Conservation (phyloP, 257 asterid species). For the Jacaranda mimosifolia region DNA sequence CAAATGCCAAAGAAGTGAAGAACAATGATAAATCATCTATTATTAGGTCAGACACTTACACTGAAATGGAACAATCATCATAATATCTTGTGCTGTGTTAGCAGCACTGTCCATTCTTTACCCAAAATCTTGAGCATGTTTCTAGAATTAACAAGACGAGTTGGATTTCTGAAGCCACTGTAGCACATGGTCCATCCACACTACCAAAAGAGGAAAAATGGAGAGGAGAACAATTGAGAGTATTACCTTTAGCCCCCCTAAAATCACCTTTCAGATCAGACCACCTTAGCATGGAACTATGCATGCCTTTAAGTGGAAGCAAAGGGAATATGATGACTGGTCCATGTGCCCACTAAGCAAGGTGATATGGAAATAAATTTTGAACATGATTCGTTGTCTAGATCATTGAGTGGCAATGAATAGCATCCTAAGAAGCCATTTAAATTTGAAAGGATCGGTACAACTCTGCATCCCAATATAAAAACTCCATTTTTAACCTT, state of each 20-base stretch:
- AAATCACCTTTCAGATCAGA: background rate
- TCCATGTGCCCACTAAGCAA: constrained; percentile 37
- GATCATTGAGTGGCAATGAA: too few relatives aligned
- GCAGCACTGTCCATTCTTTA: background rate
- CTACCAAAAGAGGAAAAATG: background rate
- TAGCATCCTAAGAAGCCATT: too few relatives aligned
- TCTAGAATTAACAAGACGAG: too few relatives aligned
- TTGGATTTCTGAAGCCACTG: too few relatives aligned
- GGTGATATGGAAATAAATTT: too few relatives aligned
- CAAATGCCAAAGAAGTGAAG: too few relatives aligned
- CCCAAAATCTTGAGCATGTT: background rate
- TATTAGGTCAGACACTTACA: background rate
- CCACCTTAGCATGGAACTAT: background rate
- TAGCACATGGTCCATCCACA: constrained; percentile 45
- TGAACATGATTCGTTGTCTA: too few relatives aligned
- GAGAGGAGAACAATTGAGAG: constrained; percentile 5
- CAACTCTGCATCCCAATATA: too few relatives aligned
- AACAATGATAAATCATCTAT: background rate
- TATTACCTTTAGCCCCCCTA: constrained; percentile 12
- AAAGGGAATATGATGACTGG: constrained; percentile 41
- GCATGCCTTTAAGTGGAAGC: constrained; percentile 47
- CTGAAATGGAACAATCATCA: constrained; percentile 7
- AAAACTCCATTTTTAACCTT: too few relatives aligned
- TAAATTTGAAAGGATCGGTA: too few relatives aligned
- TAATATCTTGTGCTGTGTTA: constrained; percentile 2